Percentiles rank a stretch among this genome's conserved stretches.
These are phyloP conservation scores for Trypanosoma platydactyli DNA, from an alignment of 208 protist genomes.

Conservation along the genomic window DNA sequence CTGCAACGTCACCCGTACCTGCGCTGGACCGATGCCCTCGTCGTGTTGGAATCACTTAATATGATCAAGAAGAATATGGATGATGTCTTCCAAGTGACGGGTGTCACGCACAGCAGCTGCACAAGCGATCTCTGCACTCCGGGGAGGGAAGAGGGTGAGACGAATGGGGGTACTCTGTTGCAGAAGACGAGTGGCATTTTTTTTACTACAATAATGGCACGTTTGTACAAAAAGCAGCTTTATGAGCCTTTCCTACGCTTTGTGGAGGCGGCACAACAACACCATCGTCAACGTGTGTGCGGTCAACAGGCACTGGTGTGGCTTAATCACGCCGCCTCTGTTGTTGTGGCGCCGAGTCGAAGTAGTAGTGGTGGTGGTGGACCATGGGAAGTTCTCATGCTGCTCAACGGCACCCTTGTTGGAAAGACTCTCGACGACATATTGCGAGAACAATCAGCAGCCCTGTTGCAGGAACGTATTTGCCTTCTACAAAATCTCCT, in stretches of 20 bases:
- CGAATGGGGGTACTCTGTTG: background rate
- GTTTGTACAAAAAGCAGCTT: constrained; percentile 19
- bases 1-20: constrained; percentile 28
- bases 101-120: background rate
- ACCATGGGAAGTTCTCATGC: constrained; percentile 19
- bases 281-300: constrained; percentile 1
- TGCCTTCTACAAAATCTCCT: constrained; percentile 16
- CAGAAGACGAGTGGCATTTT: constrained; percentile 14
- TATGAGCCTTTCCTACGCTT: constrained; percentile 33
- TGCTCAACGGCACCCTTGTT: constrained; percentile 20
- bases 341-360: constrained; percentile 23
- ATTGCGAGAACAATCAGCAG: constrained; percentile 18
- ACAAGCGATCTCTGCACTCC: background rate
- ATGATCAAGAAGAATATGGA: background rate
- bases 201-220: constrained; percentile 5
- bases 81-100: background rate
- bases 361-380: constrained; percentile 5
- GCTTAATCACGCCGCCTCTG: constrained; percentile 33
- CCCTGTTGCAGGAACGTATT: background rate
- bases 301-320: constrained; percentile 19
- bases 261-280: constrained; percentile 24
- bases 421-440: constrained; percentile 25
- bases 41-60: constrained; percentile 11
- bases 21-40: constrained; percentile 16
- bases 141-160: background rate